Evolutionary conservation across 2,329 filamentous ascomycete genomes (phyloP), one percentile per base, ranked within the genome.

Genomic region (Xylaria hypoxylon): DNA sequence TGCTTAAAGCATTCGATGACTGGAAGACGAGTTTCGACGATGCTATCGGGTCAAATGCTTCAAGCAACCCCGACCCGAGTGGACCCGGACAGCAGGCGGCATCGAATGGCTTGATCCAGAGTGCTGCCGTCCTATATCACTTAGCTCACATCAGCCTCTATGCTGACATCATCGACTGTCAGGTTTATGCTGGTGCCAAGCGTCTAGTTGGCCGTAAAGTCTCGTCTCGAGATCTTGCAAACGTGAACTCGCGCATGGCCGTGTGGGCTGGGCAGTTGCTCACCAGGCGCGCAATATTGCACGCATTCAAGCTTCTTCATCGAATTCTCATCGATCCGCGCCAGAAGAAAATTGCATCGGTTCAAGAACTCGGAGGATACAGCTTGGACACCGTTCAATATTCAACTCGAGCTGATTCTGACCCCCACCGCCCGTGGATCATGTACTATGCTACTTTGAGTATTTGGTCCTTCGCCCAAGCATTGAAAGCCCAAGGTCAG

Each of bases 101-200:
- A 8, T 76, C 81, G 1, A 87, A 84, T 59, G 83, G 85, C 0
- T 89, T 93, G 35, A 93, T 94, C 68, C 91, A 96, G 75, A 92
- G 90, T 58, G 88, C 92, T 8, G 91, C 90, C 1, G 90, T 96
- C 7, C 84, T 97, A 3, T 94, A 96, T 74, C 93, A 95, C 69
- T 82, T 97, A 17, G 93, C 93, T 0, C 93, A 97, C 73, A 94
- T 97, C 86, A 92, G 91, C 42, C 90, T 96, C 75, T 92, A 96
- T 75, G 91, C 94, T 45, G 92, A 97, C 74, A 92, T 97, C 47
- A 89, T 96, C 26, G 93, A 97, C 77, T 94, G 92, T 74, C 93
- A 97, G 77, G 93, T 97, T 50, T 97, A 93, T 76, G 92, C 93
- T 0, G 92, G 93, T 2, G 92, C 92, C 0, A 90, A 88, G 64